Evolutionary conservation across 2,329 filamentous ascomycete genomes (phyloP), one percentile per base, ranked within the genome.

Genomic region (Trichoderma hamatum): DNA sequence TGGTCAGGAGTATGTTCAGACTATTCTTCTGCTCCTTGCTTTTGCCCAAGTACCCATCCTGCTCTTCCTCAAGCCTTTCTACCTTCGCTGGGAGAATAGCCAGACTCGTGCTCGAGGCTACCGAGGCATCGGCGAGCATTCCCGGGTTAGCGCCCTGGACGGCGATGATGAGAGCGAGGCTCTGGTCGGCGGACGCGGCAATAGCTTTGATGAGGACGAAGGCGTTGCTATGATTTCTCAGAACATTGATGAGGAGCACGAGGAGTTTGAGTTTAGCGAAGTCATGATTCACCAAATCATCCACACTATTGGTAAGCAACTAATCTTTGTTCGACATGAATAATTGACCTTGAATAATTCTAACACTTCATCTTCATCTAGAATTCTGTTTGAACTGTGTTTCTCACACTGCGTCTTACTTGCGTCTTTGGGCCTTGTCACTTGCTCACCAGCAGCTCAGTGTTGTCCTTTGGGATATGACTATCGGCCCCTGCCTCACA

Each of bases 351-450:
- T 46, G 6, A 19, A 61, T 28, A 2, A n/a, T 51, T 7, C 64
- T 59, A 51, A 67, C 54, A 30, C 11, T 30, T 21, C 3, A 14
- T 13, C 70, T 36, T 32, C 11, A 5, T 67, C 5, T 73, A 94
- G 93, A 99, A 86, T 99, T 99, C 84, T 99, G 96, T 79, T 87
- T 99, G 75, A 99, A 99, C 85, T 98, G 95, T 80, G 95, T 99
- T 72, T 99, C 96, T 34, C 96, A 99, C 83, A 99, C 96, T 5
- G 96, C 96, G 5, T 99, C 96, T 1, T 99, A 99, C 82, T 91
- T 99, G 59, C 96, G 96, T 85, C 92, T 99, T 55, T 99, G 96
- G 96, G 96, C 96, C 36, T 82, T 99, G 75, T 99, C 96, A 2
- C 90, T 99, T 70, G 96, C 96, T 36, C 96, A 99, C 85, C 96